A percentile compares a stretch with the other conserved stretches of the same genome.
phyloP scores from a whole-genome alignment of 129 eudicot genomes.

The Chrysanthemum lavandulifolium region DNA sequence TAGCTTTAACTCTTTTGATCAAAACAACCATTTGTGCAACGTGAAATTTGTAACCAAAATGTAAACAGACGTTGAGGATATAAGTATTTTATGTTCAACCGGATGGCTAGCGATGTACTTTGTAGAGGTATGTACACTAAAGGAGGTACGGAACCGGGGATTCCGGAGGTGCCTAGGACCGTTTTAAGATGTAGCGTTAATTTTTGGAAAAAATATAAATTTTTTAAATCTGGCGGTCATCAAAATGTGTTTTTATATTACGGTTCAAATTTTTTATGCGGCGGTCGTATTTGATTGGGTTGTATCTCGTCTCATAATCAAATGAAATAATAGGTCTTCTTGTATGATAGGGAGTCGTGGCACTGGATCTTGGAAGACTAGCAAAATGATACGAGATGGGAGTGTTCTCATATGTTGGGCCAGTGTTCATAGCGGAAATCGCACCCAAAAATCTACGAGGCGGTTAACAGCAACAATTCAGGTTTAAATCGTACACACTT shows the following conservation, averaged over 20 bases:
- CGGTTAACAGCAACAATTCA: constrained; percentile 79
- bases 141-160: background rate
- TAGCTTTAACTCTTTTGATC: background rate
- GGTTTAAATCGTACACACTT: constrained; percentile 32
- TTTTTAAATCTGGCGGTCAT: no score
- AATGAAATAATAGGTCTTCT: constrained; percentile 3
- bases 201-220: no score
- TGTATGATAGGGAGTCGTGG: constrained; percentile 46
- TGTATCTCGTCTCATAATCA: no score
- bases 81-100: constrained; percentile 56
- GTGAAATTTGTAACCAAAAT: constrained; percentile 13
- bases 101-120: constrained; percentile 92
- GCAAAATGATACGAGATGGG: constrained; percentile 99
- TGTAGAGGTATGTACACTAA: constrained; percentile 49
- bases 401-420: constrained; percentile 88
- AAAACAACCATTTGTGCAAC: no score
- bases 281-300: no score
- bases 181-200: no score
- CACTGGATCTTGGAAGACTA: constrained; percentile 69
- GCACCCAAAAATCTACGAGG: constrained; percentile 89
- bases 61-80: constrained; percentile 67
- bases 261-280: no score
- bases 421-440: constrained; percentile 86
- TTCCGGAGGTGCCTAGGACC: no score
- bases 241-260: no score